phyloP scores from a whole-genome alignment of 805 yeast genomes.

The Myxozyma vanderwaltii region DNA sequence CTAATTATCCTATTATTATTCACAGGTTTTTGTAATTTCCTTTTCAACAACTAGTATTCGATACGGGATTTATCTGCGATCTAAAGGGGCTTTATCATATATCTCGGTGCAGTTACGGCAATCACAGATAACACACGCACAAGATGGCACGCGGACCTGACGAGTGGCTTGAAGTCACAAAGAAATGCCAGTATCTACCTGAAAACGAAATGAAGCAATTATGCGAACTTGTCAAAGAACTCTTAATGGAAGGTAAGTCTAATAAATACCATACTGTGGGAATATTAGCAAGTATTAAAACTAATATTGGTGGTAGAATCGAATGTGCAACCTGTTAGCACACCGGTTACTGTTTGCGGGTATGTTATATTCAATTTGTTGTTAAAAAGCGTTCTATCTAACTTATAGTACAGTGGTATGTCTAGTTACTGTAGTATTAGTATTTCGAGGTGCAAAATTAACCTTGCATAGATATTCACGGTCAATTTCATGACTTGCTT shows the following conservation, averaged over 20 bases:
- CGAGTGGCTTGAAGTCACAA: slow-evolving; percentile 92
- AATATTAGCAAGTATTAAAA: too few relatives aligned
- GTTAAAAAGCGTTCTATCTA: background rate
- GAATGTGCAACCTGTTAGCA: slow-evolving; percentile 88
- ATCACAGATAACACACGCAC: too few relatives aligned
- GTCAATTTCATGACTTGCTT: slow-evolving; percentile 92
- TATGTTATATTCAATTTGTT: slow-evolving; percentile 18
- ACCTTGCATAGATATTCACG: slow-evolving; percentile 97
- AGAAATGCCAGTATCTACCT: slow-evolving; percentile 82
- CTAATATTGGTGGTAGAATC: too few relatives aligned
- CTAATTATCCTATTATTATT: too few relatives aligned
- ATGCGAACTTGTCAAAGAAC: slow-evolving; percentile 92
- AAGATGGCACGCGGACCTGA: slow-evolving; percentile 69
- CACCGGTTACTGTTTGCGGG: slow-evolving; percentile 92
- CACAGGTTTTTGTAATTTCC: too few relatives aligned
- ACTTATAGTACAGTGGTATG: slow-evolving; percentile 18
- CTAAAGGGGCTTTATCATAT: too few relatives aligned
- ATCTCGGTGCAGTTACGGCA: background rate
- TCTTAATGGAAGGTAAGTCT: slow-evolving; percentile 71
- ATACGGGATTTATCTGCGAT: too few relatives aligned
- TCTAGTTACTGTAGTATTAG: too few relatives aligned
- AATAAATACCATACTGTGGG: background rate
- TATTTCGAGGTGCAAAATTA: too few relatives aligned
- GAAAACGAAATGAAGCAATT: slow-evolving; percentile 95
- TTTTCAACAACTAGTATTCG: too few relatives aligned